Conservation (phyloP, 2,329 filamentous ascomycete genomes). For the Colletotrichum scovillei region DNA sequence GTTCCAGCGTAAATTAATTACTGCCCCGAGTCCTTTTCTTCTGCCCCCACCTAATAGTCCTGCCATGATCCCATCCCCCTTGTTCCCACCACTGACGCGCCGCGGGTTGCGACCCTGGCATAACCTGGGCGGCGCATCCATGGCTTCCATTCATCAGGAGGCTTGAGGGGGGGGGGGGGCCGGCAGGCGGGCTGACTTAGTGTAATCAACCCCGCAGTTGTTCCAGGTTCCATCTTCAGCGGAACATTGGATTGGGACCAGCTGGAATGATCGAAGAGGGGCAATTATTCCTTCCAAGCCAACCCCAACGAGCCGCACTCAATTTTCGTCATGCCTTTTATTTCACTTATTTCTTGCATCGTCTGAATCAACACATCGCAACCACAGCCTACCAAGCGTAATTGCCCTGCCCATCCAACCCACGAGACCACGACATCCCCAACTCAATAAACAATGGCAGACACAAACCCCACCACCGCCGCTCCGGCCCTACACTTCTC, state of each 20-base stretch:
- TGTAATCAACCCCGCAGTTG: conserved; percentile 30
- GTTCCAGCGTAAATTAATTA: no score
- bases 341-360: not conserved
- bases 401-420: not conserved
- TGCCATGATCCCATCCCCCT: conserved; percentile 22
- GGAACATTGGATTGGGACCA: conserved; percentile 22
- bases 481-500: conserved; percentile 47
- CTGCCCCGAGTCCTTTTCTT: not conserved
- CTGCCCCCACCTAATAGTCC: not conserved
- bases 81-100: conserved; percentile 16
- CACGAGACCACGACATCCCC: not conserved
- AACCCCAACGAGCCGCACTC: conserved; percentile 19
- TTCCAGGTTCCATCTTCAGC: conserved; percentile 32
- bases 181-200: not conserved
- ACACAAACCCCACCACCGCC: conserved; percentile 12
- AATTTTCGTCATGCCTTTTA: conserved; percentile 25
- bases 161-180: not conserved
- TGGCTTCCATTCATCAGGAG: not conserved
- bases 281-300: not conserved
- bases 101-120: conserved; percentile 33
- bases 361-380: not conserved
- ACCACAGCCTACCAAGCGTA: not conserved
- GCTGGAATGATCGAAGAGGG: conserved; percentile 20
- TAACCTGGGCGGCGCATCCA: not conserved
- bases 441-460: conserved; percentile 1